phyloP scores from a whole-genome alignment of 2,329 filamentous ascomycete genomes.

The Ophiostoma ulmi region DNA sequence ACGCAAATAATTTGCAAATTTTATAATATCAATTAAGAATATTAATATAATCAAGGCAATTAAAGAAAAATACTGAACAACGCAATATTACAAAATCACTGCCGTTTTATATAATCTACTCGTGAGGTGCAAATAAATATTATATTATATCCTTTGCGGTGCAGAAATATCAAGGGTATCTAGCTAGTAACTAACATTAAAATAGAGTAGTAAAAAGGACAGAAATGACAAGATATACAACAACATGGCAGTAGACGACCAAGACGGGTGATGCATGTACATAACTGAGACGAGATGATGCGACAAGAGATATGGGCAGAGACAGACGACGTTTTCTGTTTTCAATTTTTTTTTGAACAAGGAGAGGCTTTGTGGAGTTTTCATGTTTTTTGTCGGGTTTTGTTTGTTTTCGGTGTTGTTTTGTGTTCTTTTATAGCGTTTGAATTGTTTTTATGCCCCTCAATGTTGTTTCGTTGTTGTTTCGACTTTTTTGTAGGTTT shows the following conservation, averaged over 20 bases:
- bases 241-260: not conserved
- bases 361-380: not conserved
- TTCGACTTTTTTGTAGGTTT: slow-evolving; percentile 3
- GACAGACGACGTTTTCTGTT: slow-evolving; percentile 10
- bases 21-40: too few species aligned
- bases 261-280: not conserved
- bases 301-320: not conserved
- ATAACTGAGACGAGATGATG: not conserved
- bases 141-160: not conserved
- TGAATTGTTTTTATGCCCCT: not conserved
- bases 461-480: not conserved
- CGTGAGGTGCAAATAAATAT: not conserved
- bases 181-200: slow-evolving; percentile 7
- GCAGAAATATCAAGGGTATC: slow-evolving; percentile 15
- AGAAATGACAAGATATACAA: not conserved
- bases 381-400: slow-evolving; percentile 4
- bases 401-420: not conserved
- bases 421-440: not conserved
- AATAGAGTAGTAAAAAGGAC: slow-evolving; percentile 3
- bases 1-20: too few species aligned
- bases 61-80: too few species aligned
- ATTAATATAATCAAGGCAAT: too few species aligned
- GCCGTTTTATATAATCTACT: not conserved
- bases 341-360: not conserved
- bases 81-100: too few species aligned